phyloP scores from a whole-genome alignment of 2,329 filamentous ascomycete genomes.

The Leptographium flavum region DNA sequence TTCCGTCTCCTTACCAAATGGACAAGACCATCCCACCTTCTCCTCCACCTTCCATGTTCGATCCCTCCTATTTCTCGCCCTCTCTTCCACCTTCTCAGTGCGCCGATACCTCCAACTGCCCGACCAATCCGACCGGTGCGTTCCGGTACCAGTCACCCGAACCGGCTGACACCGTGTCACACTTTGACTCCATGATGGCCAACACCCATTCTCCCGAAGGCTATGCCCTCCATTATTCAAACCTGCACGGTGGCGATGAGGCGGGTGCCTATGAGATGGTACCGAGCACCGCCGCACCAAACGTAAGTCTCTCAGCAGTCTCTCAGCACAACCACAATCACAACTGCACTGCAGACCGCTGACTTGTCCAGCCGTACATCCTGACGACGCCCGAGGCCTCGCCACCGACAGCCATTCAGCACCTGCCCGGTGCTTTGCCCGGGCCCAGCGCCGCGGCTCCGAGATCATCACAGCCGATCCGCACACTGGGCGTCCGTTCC shows the following conservation, averaged over 20 bases:
- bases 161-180: conserved; percentile 15
- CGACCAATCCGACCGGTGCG: conserved; percentile 16
- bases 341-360: no score
- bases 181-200: conserved; percentile 17
- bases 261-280: not conserved
- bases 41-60: conserved; percentile 26
- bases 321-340: no score
- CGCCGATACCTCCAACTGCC: conserved; percentile 20
- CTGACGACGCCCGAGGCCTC: conserved; percentile 19
- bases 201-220: conserved; percentile 15
- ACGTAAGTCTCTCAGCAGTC: conserved; percentile 1
- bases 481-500: conserved; percentile 18
- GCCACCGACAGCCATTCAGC: conserved; percentile 23
- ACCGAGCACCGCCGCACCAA: not conserved
- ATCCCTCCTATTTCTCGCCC: conserved; percentile 12
- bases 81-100: conserved; percentile 29
- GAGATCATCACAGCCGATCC: conserved; percentile 17
- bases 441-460: conserved; percentile 13
- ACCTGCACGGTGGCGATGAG: conserved; percentile 1
- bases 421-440: conserved; percentile 15
- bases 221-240: conserved; percentile 10
- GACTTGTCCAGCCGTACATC: conserved; percentile 2
- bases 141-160: conserved; percentile 25
- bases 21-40: conserved; percentile 27
- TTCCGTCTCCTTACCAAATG: conserved; percentile 16